Evolutionary conservation across 2,329 filamentous ascomycete species (phyloP), one percentile per base, ranked within the genome.

Genomic region (Hymenoscyphus fraxineus): DNA sequence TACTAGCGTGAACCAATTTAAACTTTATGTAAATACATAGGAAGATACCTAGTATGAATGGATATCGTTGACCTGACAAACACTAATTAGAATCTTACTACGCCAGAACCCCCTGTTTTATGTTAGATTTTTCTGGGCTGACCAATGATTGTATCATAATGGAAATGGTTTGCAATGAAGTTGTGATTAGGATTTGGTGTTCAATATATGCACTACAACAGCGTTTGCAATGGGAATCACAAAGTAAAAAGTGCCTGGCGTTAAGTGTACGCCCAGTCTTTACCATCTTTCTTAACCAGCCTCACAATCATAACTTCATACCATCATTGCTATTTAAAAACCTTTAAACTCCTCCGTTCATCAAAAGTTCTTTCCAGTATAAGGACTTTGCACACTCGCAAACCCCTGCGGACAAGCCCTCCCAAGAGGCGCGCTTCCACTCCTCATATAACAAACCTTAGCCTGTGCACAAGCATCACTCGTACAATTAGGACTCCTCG

Each of bases 361-460:
- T 65, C 27, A 73, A 38, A 76, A 78, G 59, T 77, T 76, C n/a
- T 64, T 67, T 1, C 77, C 77, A 2, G 73, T 77, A 62, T 74
- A 78, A 3, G 72, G 64, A 67, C 74, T 76, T 69, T 79, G 77
- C 39, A 78, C 76, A 54, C 74, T 77, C 2, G 70, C 76, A 66
- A 78, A 83, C 65, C 83, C 84, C 68, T 83, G 81, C 2, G 80
- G 78, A 74, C 84, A 87, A 61, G 77, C 72, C 61, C 73, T 77
- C 0, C 83, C 83, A 59, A 87, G 69, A 0, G 80, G 79, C 27
- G 78, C 79, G 69, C 81, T 85, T 2, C 83, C 84, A 73, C 80
- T 82, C 44, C 84, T 75, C 77, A 86, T 86, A 69, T 87, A 86
- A 67, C 85, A 87, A 16, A 85, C 76, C 76, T 84, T 85, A 1